These are phyloP conservation scores for Pythium chondricola DNA, from an alignment of 352 stramenopile species.

Conservation along the genomic window DNA sequence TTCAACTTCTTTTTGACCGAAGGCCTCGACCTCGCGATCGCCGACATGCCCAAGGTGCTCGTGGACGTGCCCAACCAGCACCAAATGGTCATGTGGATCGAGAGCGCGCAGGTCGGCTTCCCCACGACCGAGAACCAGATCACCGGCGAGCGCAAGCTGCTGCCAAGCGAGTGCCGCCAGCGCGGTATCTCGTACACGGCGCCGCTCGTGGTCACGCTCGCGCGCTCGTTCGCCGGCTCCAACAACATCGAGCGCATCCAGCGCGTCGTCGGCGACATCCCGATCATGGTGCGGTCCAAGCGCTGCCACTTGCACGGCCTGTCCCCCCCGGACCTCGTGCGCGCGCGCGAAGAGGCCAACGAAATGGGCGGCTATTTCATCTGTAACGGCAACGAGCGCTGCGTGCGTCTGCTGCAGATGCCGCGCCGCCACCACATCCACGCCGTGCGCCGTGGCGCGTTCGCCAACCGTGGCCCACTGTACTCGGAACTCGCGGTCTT, in stretches of 20 bases:
- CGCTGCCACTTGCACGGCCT: slow-evolving; percentile 93
- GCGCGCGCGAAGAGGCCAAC: slow-evolving; percentile 89
- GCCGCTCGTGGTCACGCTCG: slow-evolving; percentile 91
- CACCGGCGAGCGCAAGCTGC: slow-evolving; percentile 79
- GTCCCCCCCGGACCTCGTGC: slow-evolving; percentile 82
- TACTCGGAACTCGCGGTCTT: slow-evolving; percentile 97
- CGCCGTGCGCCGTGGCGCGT: slow-evolving; percentile 95
- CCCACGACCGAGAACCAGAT: slow-evolving; percentile 80
- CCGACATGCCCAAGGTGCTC: slow-evolving; percentile 88
- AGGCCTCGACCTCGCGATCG: slow-evolving; percentile 90
- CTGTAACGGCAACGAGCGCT: slow-evolving; percentile 98
- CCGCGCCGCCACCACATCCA: slow-evolving; percentile 85
- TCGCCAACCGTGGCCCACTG: slow-evolving; percentile 93
- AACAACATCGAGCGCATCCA: slow-evolving; percentile 82
- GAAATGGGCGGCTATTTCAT: slow-evolving; percentile 99
- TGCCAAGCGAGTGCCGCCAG: slow-evolving; percentile 95
- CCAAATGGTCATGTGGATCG: slow-evolving; percentile 84
- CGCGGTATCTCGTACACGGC: slow-evolving; percentile 95
- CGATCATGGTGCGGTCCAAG: slow-evolving; percentile 97
- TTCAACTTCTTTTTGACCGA: slow-evolving; percentile 98
- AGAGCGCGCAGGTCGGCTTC: slow-evolving; percentile 93
- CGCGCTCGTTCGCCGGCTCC: slow-evolving; percentile 67
- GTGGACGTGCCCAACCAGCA: slow-evolving; percentile 88
- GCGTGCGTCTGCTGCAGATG: slow-evolving; percentile 96
- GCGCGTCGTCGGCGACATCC: slow-evolving; percentile 91